Percentiles rank a stretch among this genome's conserved stretches.
Conservation (phyloP, 192 early-diverging fungal genomes). For the Borealophlyctis nickersoniae region DNA sequence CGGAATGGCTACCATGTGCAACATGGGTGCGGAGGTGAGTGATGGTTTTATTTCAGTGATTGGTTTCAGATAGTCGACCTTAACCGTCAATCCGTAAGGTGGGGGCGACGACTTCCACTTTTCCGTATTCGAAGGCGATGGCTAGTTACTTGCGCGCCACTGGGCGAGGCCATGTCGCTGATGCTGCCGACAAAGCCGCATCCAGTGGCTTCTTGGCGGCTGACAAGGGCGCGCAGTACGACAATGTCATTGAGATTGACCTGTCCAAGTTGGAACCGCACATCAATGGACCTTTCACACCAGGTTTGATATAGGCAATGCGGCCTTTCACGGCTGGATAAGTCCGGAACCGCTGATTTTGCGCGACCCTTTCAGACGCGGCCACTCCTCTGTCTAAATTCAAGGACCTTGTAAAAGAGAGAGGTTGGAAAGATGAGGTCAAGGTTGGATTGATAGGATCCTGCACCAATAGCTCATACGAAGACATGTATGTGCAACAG, state of each 20-base stretch:
- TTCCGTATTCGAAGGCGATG: constrained; percentile 95
- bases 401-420: constrained; percentile 78
- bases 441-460: constrained; percentile 93
- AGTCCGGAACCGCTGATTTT: not conserved
- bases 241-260: constrained; percentile 92
- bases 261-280: constrained; percentile 90
- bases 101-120: constrained; percentile 95
- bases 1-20: constrained; percentile 98
- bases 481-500: constrained; percentile 82
- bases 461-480: constrained; percentile 98
- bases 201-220: constrained; percentile 59
- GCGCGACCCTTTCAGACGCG: constrained; percentile 70
- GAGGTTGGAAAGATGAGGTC: constrained; percentile 86
- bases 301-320: constrained; percentile 27
- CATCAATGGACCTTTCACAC: constrained; percentile 92
- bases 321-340: not conserved
- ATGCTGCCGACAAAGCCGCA: constrained; percentile 55
- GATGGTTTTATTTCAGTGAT: not conserved
- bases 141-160: constrained; percentile 86
- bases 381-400: constrained; percentile 92
- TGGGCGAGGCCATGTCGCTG: constrained; percentile 73
- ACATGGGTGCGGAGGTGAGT: constrained; percentile 91
- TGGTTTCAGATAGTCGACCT: not conserved
- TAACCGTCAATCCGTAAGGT: constrained; percentile 32
- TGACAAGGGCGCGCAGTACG: constrained; percentile 69